Percentiles rank a stretch among this genome's conserved stretches.
phyloP scores from a whole-genome alignment of 1,284 basidiomycete species.

The Macrocystidia cucumis region DNA sequence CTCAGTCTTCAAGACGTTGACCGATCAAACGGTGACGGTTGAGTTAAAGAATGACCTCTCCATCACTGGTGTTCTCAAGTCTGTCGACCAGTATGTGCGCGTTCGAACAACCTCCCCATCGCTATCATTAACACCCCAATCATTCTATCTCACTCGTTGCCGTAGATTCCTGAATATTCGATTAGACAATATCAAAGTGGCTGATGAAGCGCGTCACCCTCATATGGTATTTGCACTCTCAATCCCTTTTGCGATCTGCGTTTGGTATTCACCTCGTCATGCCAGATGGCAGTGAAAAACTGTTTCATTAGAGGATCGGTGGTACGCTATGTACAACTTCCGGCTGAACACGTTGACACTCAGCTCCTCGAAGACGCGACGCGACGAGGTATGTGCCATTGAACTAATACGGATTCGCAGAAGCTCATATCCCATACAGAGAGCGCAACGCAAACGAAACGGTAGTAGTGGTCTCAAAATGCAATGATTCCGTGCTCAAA shows the following conservation, averaged over 20 bases:
- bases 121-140: slow-evolving; percentile 2
- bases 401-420: slow-evolving; percentile 3
- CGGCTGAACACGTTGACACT: slow-evolving; percentile 90
- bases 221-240: slow-evolving; percentile 71
- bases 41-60: slow-evolving; percentile 99
- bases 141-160: too few species aligned
- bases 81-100: slow-evolving; percentile 91
- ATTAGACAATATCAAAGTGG: slow-evolving; percentile 88
- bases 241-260: slow-evolving; percentile 4
- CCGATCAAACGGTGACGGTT: slow-evolving; percentile 94
- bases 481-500: neutral
- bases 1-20: slow-evolving; percentile 98
- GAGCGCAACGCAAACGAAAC: slow-evolving; percentile 47
- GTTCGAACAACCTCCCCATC: slow-evolving; percentile 5
- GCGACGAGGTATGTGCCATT: slow-evolving; percentile 65
- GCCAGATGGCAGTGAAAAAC: slow-evolving; percentile 96
- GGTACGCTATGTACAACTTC: slow-evolving; percentile 94
- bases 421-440: slow-evolving; percentile 24
- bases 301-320: slow-evolving; percentile 99
- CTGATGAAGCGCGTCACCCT: slow-evolving; percentile 90
- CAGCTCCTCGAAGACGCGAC: slow-evolving; percentile 97
- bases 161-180: slow-evolving; percentile 94
- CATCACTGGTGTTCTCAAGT: slow-evolving; percentile 94
- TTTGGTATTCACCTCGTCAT: slow-evolving; percentile 6
- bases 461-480: slow-evolving; percentile 23